These are phyloP conservation scores for Boletus pseudopeckii DNA, from an alignment of 768 basidiomycete species.

Conservation along the genomic window DNA sequence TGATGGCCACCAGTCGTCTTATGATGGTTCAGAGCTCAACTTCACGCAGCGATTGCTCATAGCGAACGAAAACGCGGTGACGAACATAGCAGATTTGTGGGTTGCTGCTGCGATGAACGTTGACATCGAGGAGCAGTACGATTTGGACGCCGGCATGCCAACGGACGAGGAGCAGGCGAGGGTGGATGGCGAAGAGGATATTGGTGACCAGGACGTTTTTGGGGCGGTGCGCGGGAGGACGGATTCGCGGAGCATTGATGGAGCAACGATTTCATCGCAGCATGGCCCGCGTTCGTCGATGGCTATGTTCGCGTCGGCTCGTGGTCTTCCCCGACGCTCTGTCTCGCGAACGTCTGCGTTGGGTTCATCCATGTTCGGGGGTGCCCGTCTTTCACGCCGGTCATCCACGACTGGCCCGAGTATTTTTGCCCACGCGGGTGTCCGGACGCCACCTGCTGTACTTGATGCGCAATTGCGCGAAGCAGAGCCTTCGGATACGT, in stretches of 20 bases:
- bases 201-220: constrained; percentile 32
- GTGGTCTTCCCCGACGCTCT: constrained; percentile 32
- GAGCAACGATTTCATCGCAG: constrained; percentile 23
- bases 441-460: constrained; percentile 73
- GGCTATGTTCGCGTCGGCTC: constrained; percentile 26
- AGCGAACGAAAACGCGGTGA: constrained; percentile 94
- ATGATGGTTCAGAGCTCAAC: constrained; percentile 58
- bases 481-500: constrained; percentile 36
- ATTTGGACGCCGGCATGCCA: constrained; percentile 33
- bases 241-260: constrained; percentile 10
- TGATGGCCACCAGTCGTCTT: constrained; percentile 41
- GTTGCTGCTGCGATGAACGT: constrained; percentile 95
- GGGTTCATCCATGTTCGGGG: constrained; percentile 32
- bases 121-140: constrained; percentile 82
- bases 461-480: constrained; percentile 64
- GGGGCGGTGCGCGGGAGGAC: constrained; percentile 17
- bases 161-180: constrained; percentile 23
- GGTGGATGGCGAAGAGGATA: constrained; percentile 46
- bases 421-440: constrained; percentile 83
- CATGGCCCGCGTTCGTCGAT: constrained; percentile 23
- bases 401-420: constrained; percentile 59
- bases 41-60: constrained; percentile 86
- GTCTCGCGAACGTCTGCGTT: constrained; percentile 26
- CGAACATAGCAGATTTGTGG: constrained; percentile 95
- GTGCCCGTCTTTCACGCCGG: constrained; percentile 42